A percentile compares a stretch with the other conserved stretches of the same genome.
These are phyloP conservation scores for Diplodia scrobiculata DNA, from an alignment of 2,329 filamentous ascomycete genomes.

Conservation along the genomic window DNA sequence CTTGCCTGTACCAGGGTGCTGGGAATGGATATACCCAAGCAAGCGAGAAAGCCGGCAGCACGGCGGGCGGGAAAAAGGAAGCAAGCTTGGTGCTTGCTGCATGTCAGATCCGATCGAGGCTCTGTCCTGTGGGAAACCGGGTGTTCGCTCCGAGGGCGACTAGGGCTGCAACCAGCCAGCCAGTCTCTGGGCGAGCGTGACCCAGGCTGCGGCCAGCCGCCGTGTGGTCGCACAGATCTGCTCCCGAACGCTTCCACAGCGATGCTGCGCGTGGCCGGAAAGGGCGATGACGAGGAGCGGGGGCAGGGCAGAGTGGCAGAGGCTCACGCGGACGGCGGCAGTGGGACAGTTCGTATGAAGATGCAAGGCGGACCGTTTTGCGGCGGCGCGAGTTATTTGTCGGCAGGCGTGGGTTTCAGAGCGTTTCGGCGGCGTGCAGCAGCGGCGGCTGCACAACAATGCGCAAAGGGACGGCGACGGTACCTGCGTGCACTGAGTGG, in stretches of 20 bases:
- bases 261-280: constrained; percentile 3
- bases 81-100: background rate
- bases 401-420: background rate
- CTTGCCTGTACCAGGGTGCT: background rate
- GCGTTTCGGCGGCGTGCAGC: constrained; percentile 24
- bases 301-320: background rate
- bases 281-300: background rate
- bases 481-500: constrained; percentile 10
- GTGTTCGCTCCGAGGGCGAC: background rate
- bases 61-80: background rate
- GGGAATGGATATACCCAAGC: background rate
- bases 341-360: background rate
- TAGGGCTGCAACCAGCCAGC: background rate
- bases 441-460: constrained; percentile 12
- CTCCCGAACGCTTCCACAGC: constrained; percentile 4
- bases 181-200: constrained; percentile 3
- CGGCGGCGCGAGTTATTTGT: no score
- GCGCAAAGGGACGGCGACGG: constrained; percentile 7
- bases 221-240: constrained; percentile 3
- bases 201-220: constrained; percentile 8
- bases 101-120: constrained; percentile 16
- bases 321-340: background rate
- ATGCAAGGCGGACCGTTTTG: background rate
- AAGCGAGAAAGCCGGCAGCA: background rate
- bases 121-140: background rate